These are phyloP conservation scores for Apophysomyces variabilis DNA, from an alignment of 371 early-diverging fungal genomes.

Conservation along the genomic window DNA sequence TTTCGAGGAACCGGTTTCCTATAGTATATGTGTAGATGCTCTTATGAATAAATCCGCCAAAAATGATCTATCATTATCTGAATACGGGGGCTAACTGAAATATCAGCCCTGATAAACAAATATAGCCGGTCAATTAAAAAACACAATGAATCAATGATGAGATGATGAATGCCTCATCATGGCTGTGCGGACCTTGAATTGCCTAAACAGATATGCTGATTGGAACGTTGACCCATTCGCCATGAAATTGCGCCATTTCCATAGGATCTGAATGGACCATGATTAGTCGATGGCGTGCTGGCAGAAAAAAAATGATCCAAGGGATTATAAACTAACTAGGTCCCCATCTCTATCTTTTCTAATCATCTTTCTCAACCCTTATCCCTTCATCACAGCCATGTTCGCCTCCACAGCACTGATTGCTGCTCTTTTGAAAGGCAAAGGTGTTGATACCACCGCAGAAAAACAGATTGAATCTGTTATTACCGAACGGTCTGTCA, in stretches of 20 bases:
- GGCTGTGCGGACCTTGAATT: no score
- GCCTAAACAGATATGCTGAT: background rate
- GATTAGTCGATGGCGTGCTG: slow-evolving; percentile 10
- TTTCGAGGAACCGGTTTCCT: no score
- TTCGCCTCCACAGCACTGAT: slow-evolving; percentile 33
- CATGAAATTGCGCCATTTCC: slow-evolving; percentile 10
- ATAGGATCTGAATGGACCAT: slow-evolving; percentile 7
- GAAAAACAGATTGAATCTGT: slow-evolving; percentile 15
- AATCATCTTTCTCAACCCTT: slow-evolving; percentile 10
- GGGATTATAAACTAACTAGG: background rate
- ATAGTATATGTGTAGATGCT: no score
- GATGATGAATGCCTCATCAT: no score
- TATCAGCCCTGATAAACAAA: no score
- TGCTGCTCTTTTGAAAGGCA: slow-evolving; percentile 32
- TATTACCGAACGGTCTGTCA: slow-evolving; percentile 27
- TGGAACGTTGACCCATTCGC: background rate
- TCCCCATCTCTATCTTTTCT: slow-evolving; percentile 10
- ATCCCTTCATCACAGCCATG: slow-evolving; percentile 16
- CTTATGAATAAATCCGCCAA: no score
- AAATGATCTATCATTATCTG: no score
- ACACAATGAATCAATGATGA: no score
- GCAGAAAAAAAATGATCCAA: background rate
- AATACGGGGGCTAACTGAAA: no score
- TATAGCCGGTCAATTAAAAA: no score
- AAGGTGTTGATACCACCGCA: slow-evolving; percentile 13